These are phyloP conservation scores for Arthonia radiata DNA, from an alignment of 495 filamentous ascomycete species.

Conservation along the genomic window DNA sequence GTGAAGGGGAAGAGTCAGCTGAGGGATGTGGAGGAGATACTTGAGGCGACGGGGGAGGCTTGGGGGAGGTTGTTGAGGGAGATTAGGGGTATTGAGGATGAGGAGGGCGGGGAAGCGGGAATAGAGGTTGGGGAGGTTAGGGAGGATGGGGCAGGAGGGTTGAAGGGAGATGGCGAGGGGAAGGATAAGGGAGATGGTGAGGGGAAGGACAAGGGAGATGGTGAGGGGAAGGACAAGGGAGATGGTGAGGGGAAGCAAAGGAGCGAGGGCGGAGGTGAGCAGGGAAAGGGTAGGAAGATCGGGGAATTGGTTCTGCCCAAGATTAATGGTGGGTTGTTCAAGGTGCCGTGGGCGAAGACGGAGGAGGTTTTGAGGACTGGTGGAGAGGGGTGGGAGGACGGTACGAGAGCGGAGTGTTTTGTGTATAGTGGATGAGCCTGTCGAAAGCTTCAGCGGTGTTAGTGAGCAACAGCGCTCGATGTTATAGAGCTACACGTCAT, in stretches of 20 bases:
- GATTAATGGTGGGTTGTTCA: conserved; percentile 16
- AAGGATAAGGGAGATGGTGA: conserved; percentile 3
- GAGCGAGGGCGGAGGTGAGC: not conserved
- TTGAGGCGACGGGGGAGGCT: conserved; percentile 26
- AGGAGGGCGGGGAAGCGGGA: conserved; percentile 65
- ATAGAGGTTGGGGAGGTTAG: conserved; percentile 53
- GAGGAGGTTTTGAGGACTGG: too few relatives aligned
- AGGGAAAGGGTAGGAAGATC: conserved; percentile 28
- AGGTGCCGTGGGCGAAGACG: conserved; percentile 13
- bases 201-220: not conserved
- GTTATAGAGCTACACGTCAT: too few relatives aligned
- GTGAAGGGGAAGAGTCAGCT: too few relatives aligned
- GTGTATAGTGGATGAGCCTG: too few relatives aligned
- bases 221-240: not conserved
- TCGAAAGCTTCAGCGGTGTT: too few relatives aligned
- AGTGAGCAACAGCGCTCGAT: too few relatives aligned
- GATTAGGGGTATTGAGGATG: conserved; percentile 48
- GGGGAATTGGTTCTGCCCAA: conserved; percentile 11
- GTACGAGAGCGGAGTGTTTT: too few relatives aligned
- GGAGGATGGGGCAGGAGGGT: conserved; percentile 43
- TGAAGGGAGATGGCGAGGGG: conserved; percentile 7
- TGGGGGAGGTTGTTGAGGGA: conserved; percentile 55
- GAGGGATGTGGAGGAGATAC: too few relatives aligned
- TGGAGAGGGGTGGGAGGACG: too few relatives aligned
- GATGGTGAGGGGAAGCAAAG: not conserved